phyloP scores from a whole-genome alignment of 345 rosid species.

The Pistacia integerrima region DNA sequence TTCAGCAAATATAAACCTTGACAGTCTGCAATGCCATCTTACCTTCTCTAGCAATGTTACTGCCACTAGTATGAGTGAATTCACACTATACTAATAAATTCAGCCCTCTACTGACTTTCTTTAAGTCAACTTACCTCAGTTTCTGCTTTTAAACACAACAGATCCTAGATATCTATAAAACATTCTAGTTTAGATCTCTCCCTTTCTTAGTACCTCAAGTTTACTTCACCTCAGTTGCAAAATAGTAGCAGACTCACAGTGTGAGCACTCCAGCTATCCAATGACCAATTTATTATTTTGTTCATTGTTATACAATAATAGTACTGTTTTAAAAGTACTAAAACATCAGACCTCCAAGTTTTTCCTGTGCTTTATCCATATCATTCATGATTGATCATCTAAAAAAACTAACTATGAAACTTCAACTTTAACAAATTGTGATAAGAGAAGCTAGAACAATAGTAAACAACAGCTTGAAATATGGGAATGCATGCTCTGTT shows the following conservation, averaged over 20 bases:
- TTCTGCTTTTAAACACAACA: too few species aligned
- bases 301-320: neutral
- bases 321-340: neutral
- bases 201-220: too few species aligned
- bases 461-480: neutral
- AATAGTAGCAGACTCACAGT: neutral
- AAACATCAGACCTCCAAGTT: neutral
- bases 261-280: too few species aligned
- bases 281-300: neutral
- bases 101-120: too few species aligned
- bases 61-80: neutral
- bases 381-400: neutral
- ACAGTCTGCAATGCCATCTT: neutral
- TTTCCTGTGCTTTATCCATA: neutral
- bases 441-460: neutral
- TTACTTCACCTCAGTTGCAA: neutral
- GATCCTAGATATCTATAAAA: too few species aligned
- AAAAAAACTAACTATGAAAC: too few species aligned
- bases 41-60: neutral
- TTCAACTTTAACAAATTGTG: neutral
- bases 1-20: neutral
- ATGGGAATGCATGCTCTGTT: neutral
- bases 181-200: too few species aligned
- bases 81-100: too few species aligned
- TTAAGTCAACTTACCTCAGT: too few species aligned